Base-by-base conservation (phyloP, 805 yeast species). In the Candida easanensis region DNA sequence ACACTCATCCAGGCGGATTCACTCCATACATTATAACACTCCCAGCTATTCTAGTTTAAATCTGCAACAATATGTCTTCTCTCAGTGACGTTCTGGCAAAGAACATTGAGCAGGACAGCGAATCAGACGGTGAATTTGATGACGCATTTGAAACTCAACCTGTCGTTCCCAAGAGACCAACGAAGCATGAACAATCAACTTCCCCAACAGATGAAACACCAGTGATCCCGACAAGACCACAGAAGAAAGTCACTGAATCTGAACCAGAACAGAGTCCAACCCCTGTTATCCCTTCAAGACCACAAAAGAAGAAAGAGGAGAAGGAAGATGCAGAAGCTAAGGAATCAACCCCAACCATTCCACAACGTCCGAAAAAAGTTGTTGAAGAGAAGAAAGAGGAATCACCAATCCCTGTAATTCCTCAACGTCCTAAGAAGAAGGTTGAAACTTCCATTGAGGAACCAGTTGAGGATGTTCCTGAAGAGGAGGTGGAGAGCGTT, bases 161-260 rank as follows among this genome's bases (percentile, higher is more conserved):
- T 4, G 26, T 39, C n/a, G 26, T 43, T 21, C 53, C 53, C 10
- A 19, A 28, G 25, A 42, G 50, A 32, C 52, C 55, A 15, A 18
- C 35, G 3, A 39, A 38, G 39, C 19, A 33, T n/a, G 19, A 8
- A 18, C 33, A 18, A 17, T 8, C 36, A 4, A 18, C 30, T 26
- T 26, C 30, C 5, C n/a, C 28, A 5, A 34, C 8, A 15, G 33
- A 10, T 20, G 33, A 25, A 8, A 33, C 21, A 16, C 50, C 58
- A 17, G 9, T 21, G 7, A 36, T 45, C 18, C 54, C 53, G 37
- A 19, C 33, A 35, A 42, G 48, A 31, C 52, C 48, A 25, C 15
- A 6, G 8, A 39, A 34, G 41, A 35, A 22, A 16, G 19, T 7
- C 20, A 23, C n/a, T n/a, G n/a, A 21, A 21, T 19, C 20, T 4